A percentile compares a stretch with the other conserved stretches of the same genome.
phyloP scores from a whole-genome alignment of 129 eudicot genomes.

The Lonicera japonica region DNA sequence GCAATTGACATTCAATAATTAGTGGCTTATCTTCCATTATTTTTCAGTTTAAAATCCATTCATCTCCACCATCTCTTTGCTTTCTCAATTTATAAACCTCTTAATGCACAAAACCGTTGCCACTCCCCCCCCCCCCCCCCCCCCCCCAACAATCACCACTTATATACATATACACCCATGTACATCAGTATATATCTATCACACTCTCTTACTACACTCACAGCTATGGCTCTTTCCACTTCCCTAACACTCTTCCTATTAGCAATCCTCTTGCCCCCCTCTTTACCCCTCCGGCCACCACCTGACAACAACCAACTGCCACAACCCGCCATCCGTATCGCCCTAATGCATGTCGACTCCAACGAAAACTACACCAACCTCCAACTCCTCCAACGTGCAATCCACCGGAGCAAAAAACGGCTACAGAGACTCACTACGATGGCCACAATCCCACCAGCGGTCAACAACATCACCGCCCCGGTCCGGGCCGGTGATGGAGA shows the following conservation, averaged over 20 bases:
- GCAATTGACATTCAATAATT: too few relatives aligned
- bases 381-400: slow-evolving; percentile 16
- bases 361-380: slow-evolving; percentile 11
- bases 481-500: slow-evolving; percentile 15
- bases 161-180: neutral
- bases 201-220: neutral
- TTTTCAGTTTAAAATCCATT: neutral
- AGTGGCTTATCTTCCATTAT: too few relatives aligned
- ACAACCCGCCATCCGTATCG: neutral
- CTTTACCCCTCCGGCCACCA: neutral
- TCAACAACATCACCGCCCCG: neutral
- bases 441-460: neutral
- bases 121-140: neutral
- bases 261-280: neutral
- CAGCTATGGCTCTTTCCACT: slow-evolving; percentile 12
- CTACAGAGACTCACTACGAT: slow-evolving; percentile 5
- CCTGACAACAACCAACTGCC: neutral
- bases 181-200: neutral
- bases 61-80: slow-evolving; percentile 1
- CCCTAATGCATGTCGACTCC: slow-evolving; percentile 7
- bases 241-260: neutral
- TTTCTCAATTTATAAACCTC: neutral
- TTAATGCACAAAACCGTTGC: neutral
- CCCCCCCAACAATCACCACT: neutral
- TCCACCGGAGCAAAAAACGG: slow-evolving; percentile 9